Evolutionary conservation across 1,284 basidiomycete species (phyloP), one percentile per base, ranked within the genome.

Genomic region (Irpex lacteus): DNA sequence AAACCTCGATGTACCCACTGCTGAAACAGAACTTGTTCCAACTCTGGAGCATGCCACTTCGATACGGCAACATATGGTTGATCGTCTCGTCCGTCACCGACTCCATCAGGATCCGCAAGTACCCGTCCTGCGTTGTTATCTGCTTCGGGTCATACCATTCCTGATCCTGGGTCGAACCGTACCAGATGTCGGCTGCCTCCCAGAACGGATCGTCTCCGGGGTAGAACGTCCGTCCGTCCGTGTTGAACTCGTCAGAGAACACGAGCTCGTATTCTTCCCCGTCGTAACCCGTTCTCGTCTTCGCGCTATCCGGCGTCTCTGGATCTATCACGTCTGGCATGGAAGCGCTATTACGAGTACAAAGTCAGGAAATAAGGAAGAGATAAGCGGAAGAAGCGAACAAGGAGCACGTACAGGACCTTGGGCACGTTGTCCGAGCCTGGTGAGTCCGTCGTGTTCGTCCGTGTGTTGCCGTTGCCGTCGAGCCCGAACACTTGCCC

Each of bases 21-120:
- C 86, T 89, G 76, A 96, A 96, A 74, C 94, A 96, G 74, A 96
- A 90, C 77, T 96, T 93, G 75, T 93, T 93, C 91, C 92, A 92
- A 64, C 79, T 82, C 72, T 88, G 85, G 2, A 91, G 70, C 86
- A 90, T 89, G 0, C 86, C 88, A 52, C 82, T 84, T 37, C 83
- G 81, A 75, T 90, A 95, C 64, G 84, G 80, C 66, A 94, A 80
- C 11, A 81, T 81, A 71, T 95, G 87, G 63, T 87, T 87, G 5
- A 78, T 49, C 9, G 67, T 65, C 9, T 61, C 13, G 62, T 74
- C 73, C 5, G 62, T 69, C 2, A 80, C 75, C 44, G 83, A 78
- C 64, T 88, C 86, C 81, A 95, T 85, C 1, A 87, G 88, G 70
- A 96, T 91, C 53, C 88, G 84, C 44, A 96, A 81, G 21, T 81